Conservation (phyloP, 257 asterid genomes). For the Lavandula angustifolia region DNA sequence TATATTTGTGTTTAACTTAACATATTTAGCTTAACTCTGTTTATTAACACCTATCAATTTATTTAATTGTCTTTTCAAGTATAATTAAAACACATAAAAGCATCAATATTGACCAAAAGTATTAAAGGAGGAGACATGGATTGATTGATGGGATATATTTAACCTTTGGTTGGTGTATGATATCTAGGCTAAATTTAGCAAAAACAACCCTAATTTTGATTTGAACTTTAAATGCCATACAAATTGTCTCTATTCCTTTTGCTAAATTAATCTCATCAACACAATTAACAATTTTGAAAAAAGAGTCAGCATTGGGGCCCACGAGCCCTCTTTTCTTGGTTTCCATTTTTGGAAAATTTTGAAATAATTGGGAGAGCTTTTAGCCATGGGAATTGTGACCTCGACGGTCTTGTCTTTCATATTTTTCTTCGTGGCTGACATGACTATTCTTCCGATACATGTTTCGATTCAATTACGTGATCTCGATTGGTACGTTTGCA, state of each 20-base stretch:
- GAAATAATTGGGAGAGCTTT: slow-evolving; percentile 42
- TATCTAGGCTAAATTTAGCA: slow-evolving; percentile 31
- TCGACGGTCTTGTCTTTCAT: slow-evolving; percentile 26
- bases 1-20: too few species aligned
- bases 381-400: slow-evolving; percentile 31
- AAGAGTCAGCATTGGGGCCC: slow-evolving; percentile 23
- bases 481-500: slow-evolving; percentile 1
- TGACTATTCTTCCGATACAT: slow-evolving; percentile 28
- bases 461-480: slow-evolving; percentile 19
- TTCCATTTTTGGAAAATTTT: slow-evolving; percentile 38
- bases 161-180: slow-evolving; percentile 23
- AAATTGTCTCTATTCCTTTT: slow-evolving; percentile 19
- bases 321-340: slow-evolving; percentile 30
- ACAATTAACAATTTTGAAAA: slow-evolving; percentile 12
- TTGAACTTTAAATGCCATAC: slow-evolving; percentile 4
- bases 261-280: slow-evolving; percentile 5
- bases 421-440: slow-evolving; percentile 25
- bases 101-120: too few species aligned
- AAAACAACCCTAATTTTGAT: slow-evolving; percentile 16
- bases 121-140: slow-evolving; percentile 20
- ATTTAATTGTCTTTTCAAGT: background rate
- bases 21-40: too few species aligned
- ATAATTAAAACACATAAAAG: too few species aligned
- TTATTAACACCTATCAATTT: too few species aligned
- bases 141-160: slow-evolving; percentile 25